A percentile compares a stretch with the other conserved stretches of the same genome.
These are phyloP conservation scores for Xylariaceae sp. DNA, from an alignment of 2,329 filamentous ascomycete species.

Conservation along the genomic window DNA sequence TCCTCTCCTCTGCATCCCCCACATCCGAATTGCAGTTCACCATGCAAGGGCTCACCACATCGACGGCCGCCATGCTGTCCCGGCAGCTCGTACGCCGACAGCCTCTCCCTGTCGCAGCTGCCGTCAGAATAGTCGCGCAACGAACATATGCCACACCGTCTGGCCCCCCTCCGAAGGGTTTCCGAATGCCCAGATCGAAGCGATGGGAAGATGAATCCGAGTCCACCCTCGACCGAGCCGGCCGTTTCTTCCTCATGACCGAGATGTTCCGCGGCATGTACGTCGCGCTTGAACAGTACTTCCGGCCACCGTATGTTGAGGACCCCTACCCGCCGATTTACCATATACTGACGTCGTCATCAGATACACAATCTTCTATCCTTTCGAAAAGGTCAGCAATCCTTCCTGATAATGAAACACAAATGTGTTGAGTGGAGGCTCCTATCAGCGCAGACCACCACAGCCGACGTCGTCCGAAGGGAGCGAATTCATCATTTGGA, in stretches of 20 bases:
- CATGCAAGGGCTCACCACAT: conserved; percentile 31
- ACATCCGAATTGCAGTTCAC: conserved; percentile 22
- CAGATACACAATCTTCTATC: conserved; percentile 97
- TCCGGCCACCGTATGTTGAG: conserved; percentile 79
- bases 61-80: conserved; percentile 26
- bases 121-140: conserved; percentile 31
- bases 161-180: conserved; percentile 73
- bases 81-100: conserved; percentile 30
- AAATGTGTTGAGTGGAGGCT: too few species aligned
- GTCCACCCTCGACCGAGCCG: conserved; percentile 72
- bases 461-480: background rate
- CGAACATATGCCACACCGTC: conserved; percentile 60
- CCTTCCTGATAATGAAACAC: too few species aligned
- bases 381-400: conserved; percentile 77
- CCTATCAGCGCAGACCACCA: background rate
- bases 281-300: conserved; percentile 94
- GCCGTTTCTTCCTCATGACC: conserved; percentile 90
- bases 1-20: conserved; percentile 7
- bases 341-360: conserved; percentile 3
- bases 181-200: conserved; percentile 68
- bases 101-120: conserved; percentile 18
- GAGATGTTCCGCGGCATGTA: conserved; percentile 99
- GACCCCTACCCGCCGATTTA: background rate
- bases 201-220: conserved; percentile 79
- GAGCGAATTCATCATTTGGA: background rate